Percentiles rank a stretch among this genome's conserved stretches.
Conservation (phyloP, 1,284 basidiomycete species). For the Coniophora puteana region DNA sequence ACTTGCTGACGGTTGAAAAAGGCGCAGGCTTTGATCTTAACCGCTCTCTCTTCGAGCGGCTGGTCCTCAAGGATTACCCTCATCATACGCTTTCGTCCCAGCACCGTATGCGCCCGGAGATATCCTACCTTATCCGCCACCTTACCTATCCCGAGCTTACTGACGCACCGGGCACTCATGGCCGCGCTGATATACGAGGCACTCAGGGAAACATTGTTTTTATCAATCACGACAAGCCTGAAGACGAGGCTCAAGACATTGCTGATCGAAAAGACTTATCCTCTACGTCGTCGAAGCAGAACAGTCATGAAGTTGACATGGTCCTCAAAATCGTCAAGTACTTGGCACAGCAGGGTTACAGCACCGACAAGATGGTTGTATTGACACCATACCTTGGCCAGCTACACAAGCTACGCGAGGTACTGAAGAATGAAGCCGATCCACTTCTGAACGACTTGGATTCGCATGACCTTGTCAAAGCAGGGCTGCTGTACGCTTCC, state of each 20-base stretch:
- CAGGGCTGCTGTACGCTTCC: slow-evolving; percentile 42
- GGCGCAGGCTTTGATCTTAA: slow-evolving; percentile 63
- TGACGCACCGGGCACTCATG: slow-evolving; percentile 46
- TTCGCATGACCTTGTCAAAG: slow-evolving; percentile 49
- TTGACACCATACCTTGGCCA: slow-evolving; percentile 69
- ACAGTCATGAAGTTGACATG: slow-evolving; percentile 56
- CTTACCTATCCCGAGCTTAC: slow-evolving; percentile 62
- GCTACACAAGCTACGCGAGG: slow-evolving; percentile 43
- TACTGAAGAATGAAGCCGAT: slow-evolving; percentile 46
- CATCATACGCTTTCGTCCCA: slow-evolving; percentile 53
- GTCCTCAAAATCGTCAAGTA: slow-evolving; percentile 62
- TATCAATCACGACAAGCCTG: slow-evolving; percentile 52
- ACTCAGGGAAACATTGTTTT: slow-evolving; percentile 56
- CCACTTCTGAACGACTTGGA: slow-evolving; percentile 63
- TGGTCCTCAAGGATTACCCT: slow-evolving; percentile 59
- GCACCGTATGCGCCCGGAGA: slow-evolving; percentile 70
- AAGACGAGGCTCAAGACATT: slow-evolving; percentile 42
- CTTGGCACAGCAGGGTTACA: slow-evolving; percentile 64
- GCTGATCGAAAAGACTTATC: slow-evolving; percentile 41
- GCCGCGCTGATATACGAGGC: slow-evolving; percentile 49
- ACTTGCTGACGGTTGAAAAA: slow-evolving; percentile 59
- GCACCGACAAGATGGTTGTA: slow-evolving; percentile 52
- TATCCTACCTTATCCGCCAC: slow-evolving; percentile 51
- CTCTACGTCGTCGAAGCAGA: slow-evolving; percentile 55
- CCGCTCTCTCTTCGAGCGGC: slow-evolving; percentile 60